Base-by-base conservation (phyloP, 2,329 filamentous ascomycete species). In the Sporothrix euskadiensis region DNA sequence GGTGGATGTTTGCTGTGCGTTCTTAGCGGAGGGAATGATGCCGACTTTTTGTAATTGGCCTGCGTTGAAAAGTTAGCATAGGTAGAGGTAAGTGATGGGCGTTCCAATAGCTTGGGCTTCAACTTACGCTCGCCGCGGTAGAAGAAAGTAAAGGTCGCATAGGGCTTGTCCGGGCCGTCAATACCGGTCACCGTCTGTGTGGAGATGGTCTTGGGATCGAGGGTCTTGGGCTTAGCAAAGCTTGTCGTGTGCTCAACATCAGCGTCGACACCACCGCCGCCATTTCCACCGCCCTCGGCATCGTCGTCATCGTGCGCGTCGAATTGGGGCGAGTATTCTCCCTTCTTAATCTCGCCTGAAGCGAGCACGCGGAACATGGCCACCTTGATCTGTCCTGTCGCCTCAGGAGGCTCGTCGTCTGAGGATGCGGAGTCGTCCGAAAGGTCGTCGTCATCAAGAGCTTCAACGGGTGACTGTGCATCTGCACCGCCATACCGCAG, bases 171-270 rank as follows among this genome's bases (percentile, higher is more conserved):
- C 26, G 94, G 94, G 0, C 94, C 93, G 81, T 99, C 96, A 75
- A 98, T 97, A 22, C 95, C 96, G 9, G 96, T 98, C n/a, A 99
- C 96, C 0, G 96, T 99, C 83, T 99, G 96, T 2, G 96, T 99
- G 80, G 94, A 98, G 80, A 99, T 99, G 2, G 94, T 94, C 83
- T 98, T 98, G 0, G 95, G 95, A 83, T 98, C 97, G 71, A 98
- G 86, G 1, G 94, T 92, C 86, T 98, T 98, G 16, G 94, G 95
- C 83, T 98, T 97, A 10, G 95, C 95, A 82, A 98, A 98, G 80
- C 94, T 97, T 8, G 96, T 98, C 1, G 96, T 98, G 81, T 99
- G 96, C 82, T 98, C 96, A 73, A 98, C 89, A 79, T 97, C 94
- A 56, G 90, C 92, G 78, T 94, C 92, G 74, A 92, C 89, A 39